Conservation (phyloP, 2,329 filamentous ascomycete genomes). For the Amesomyces nigricolor region DNA sequence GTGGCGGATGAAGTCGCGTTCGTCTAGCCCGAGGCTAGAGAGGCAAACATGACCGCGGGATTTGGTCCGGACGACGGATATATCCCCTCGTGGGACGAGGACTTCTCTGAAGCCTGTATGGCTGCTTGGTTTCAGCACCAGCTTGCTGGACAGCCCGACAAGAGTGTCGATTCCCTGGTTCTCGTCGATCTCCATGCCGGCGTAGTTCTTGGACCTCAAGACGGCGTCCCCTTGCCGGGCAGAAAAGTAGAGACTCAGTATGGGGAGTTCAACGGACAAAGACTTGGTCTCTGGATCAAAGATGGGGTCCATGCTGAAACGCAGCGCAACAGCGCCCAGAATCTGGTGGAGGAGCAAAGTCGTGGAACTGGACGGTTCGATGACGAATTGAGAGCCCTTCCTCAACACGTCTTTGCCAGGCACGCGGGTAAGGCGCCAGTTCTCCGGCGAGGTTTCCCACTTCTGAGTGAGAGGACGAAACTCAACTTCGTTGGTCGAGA, state of each 20-base stretch:
- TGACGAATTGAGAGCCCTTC: constrained; percentile 20
- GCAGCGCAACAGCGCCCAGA: constrained; percentile 35
- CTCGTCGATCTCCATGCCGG: constrained; percentile 44
- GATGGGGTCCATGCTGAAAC: constrained; percentile 33
- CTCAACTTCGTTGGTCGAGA: constrained; percentile 10
- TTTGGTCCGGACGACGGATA: no score
- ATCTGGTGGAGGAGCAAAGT: constrained; percentile 30
- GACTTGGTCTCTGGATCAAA: constrained; percentile 13
- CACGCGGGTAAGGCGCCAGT: constrained; percentile 9
- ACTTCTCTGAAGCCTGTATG: constrained; percentile 20
- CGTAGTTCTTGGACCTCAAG: constrained; percentile 44
- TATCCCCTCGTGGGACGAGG: constrained; percentile 39
- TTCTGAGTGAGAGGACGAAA: constrained; percentile 12
- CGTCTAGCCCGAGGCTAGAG: constrained; percentile 1
- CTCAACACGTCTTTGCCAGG: neutral
- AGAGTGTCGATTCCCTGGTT: constrained; percentile 44
- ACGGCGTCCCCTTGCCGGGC: constrained; percentile 25
- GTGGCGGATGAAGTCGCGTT: constrained; percentile 23
- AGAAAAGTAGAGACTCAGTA: constrained; percentile 44
- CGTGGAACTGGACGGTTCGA: constrained; percentile 35
- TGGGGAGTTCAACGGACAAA: constrained; percentile 40
- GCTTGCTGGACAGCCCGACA: constrained; percentile 43
- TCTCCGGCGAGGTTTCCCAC: constrained; percentile 8
- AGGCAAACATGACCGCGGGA: no score
- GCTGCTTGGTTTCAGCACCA: constrained; percentile 36